Evolutionary conservation across 306 rosid species (phyloP).

Genomic region (Canavalia ensiformis): DNA sequence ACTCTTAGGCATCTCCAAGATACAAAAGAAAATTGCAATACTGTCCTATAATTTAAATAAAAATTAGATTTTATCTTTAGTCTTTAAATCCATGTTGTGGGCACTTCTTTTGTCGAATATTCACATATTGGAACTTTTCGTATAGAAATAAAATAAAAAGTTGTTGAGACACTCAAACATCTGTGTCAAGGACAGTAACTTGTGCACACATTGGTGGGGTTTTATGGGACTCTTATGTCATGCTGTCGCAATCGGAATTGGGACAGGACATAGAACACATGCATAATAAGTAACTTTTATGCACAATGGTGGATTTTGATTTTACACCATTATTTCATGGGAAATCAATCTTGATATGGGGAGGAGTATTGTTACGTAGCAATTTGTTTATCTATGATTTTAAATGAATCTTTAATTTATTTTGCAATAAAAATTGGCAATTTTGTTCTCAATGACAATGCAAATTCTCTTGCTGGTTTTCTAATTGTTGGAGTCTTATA

Average conservation of each 20-base stretch:
- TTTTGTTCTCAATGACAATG: conserved; percentile 12
- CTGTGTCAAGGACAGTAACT: conserved; percentile 32
- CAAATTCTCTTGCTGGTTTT: not conserved
- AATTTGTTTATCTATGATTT: not conserved
- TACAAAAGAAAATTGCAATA: conserved; percentile 5
- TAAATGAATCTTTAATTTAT: conserved; percentile 12
- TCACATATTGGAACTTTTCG: conserved; percentile 18
- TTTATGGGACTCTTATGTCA: conserved; percentile 25
- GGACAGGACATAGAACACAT: not conserved
- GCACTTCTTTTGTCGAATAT: conserved; percentile 7
- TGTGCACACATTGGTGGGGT: not conserved
- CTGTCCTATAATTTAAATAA: conserved; percentile 38
- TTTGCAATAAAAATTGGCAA: conserved; percentile 14
- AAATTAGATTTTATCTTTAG: not conserved
- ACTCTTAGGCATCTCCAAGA: conserved; percentile 4
- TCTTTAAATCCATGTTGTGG: conserved; percentile 4
- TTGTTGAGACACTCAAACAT: conserved; percentile 25
- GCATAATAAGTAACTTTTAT: conserved; percentile 5
- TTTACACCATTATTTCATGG: conserved; percentile 20
- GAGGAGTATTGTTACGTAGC: not conserved
- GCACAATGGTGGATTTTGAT: conserved; percentile 31
- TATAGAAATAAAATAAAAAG: conserved; percentile 32
- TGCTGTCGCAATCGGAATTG: no score
- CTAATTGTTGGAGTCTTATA: not conserved
- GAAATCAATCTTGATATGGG: conserved; percentile 6